Conservation (phyloP, 176 grass and related monocot genomes). For the Oryza officinalis region DNA sequence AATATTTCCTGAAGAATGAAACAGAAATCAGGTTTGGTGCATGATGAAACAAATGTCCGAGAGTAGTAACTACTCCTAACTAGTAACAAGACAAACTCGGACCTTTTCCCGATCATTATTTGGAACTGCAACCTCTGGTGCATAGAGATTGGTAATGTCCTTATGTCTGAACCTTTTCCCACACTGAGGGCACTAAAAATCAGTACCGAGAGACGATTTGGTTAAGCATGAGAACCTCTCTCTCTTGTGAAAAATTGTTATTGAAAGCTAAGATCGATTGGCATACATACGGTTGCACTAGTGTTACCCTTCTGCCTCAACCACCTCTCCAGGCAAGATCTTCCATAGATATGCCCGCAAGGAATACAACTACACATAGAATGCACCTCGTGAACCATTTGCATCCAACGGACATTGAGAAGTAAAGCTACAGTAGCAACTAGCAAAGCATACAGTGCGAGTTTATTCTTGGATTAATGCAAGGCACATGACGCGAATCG, state of each 20-base stretch:
- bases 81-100: constrained; percentile 33
- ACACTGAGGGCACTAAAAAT: constrained; percentile 84
- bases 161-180: constrained; percentile 60
- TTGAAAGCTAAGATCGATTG: background rate
- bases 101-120: constrained; percentile 86
- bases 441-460: too few relatives aligned
- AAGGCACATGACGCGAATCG: background rate
- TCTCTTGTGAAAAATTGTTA: background rate
- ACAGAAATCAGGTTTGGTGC: background rate
- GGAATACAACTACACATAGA: constrained; percentile 71
- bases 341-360: constrained; percentile 93
- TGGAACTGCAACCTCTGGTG: constrained; percentile 62
- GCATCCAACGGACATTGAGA: too few relatives aligned
- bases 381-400: background rate
- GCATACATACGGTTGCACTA: constrained; percentile 41
- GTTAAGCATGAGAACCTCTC: background rate
- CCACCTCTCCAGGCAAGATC: constrained; percentile 82
- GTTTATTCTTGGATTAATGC: background rate
- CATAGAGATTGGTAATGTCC: constrained; percentile 87
- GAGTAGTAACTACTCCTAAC: background rate
- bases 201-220: background rate
- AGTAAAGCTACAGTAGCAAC: too few relatives aligned
- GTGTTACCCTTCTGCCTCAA: too few relatives aligned
- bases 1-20: constrained; percentile 62
- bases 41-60: background rate